These are phyloP conservation scores for Musa balbisiana DNA, from an alignment of 202 grass and related monocot species.

Conservation along the genomic window DNA sequence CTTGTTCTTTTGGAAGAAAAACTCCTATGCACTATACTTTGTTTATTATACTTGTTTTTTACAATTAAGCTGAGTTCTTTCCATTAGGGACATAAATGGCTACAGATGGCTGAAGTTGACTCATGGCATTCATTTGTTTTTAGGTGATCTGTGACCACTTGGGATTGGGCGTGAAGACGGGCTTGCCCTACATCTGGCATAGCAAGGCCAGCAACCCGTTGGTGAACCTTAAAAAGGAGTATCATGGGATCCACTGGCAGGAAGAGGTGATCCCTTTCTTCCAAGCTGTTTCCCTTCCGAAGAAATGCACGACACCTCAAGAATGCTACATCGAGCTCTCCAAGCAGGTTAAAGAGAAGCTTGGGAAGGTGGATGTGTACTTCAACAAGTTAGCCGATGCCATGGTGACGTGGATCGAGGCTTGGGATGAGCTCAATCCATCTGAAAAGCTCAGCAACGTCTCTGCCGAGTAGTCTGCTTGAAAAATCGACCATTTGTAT, in stretches of 20 bases:
- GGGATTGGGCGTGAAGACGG: conserved; percentile 35
- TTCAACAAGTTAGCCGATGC: conserved; percentile 40
- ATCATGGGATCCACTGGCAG: conserved; percentile 32
- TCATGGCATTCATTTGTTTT: conserved; percentile 10
- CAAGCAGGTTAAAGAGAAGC: conserved; percentile 32
- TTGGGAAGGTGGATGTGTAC: conserved; percentile 31
- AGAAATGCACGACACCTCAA: conserved; percentile 31
- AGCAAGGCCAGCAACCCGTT: conserved; percentile 38
- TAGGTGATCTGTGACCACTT: conserved; percentile 41
- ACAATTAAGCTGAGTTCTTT: background rate
- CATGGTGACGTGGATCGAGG: conserved; percentile 41
- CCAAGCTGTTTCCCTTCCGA: conserved; percentile 19
- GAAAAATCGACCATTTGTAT: too few species aligned
- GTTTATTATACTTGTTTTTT: too few species aligned
- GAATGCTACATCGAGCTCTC: conserved; percentile 33
- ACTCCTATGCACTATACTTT: too few species aligned
- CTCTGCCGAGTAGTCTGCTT: background rate
- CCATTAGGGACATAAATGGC: background rate
- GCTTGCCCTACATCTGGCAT: conserved; percentile 43
- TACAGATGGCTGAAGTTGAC: background rate
- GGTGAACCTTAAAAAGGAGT: conserved; percentile 39
- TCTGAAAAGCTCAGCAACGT: background rate
- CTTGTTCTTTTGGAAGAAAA: background rate
- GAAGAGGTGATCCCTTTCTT: conserved; percentile 44
- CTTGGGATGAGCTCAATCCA: conserved; percentile 40